Conservation (phyloP, 169 alveolate species). For the Theileria annulata region DNA sequence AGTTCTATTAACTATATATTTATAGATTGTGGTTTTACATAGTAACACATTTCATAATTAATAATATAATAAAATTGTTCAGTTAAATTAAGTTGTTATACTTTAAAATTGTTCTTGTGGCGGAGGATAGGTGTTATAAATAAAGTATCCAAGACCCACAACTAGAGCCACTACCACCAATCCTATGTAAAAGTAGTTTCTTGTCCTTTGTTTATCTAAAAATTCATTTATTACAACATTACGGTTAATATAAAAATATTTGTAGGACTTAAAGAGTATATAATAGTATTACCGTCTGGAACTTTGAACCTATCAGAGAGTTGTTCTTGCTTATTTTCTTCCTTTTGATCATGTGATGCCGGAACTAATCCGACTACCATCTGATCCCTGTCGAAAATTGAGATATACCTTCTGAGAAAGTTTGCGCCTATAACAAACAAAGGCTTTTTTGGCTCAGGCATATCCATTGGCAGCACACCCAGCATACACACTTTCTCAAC, state of each 20-base stretch:
- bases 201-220: not conserved
- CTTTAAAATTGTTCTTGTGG: not conserved
- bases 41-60: no score
- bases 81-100: not conserved
- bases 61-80: no score
- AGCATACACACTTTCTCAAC: constrained; percentile 66
- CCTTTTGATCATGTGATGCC: constrained; percentile 71
- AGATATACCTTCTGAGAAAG: constrained; percentile 78
- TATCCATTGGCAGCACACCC: constrained; percentile 79
- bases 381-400: constrained; percentile 82
- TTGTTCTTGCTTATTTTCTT: constrained; percentile 11
- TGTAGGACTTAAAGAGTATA: not conserved
- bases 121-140: constrained; percentile 2
- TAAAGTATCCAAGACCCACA: constrained; percentile 26
- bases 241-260: not conserved
- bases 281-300: not conserved
- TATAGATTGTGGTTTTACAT: no score
- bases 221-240: not conserved
- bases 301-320: constrained; percentile 35
- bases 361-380: constrained; percentile 79
- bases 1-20: not conserved
- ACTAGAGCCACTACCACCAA: not conserved
- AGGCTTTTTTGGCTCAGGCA: constrained; percentile 79
- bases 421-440: constrained; percentile 79
- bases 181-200: not conserved